Evolutionary conservation across 495 filamentous ascomycete genomes (phyloP), one percentile per base, ranked within the genome.

Genomic region (Penicillium tannophilum): DNA sequence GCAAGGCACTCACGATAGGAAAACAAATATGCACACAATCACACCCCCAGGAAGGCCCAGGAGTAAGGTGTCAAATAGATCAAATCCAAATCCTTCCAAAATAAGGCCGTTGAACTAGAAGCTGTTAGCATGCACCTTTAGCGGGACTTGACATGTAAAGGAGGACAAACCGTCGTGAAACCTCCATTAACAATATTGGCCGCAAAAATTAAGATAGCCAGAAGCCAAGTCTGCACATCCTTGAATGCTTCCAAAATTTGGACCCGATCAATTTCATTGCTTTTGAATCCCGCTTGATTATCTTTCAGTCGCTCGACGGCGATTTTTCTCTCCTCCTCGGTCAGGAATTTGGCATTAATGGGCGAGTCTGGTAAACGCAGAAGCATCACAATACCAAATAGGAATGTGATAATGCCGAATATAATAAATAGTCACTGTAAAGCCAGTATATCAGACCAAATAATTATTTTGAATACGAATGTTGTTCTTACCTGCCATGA

Each of bases 341-440:
- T 71, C 12, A 82, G 69, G 54, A 76, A 79, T n/a, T 63, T 69
- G 1, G 79, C 76, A 33, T 68, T 71, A 24, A 77, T 62, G 0
- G 77, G 82, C 6, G 70, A 79, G 58, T 83, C 76, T 2, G 81
- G 81, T 39, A 84, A 65, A 44, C 74, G 66, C 60, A 76, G 64
- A 23, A 79, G 60, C 47, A 79, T 63, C 30, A 77, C 62, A 0
- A 70, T 17, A 6, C 72, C 77, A 57, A 72, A 72, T 11, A 73
- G 39, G 31, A 73, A 30, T 1, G 54, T 56, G 10, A 56, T 17
- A 8, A 35, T 26, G 6, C 72, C 77, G 19, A 65, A 65, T 8
- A 67, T 65, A 23, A 67, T 62, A 14, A 67, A 67, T 0, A 67
- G 54, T 56, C 62, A 64, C 65, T 67, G 20, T 20, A 1, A 20